phyloP scores from a whole-genome alignment of 371 early-diverging fungal species.

The Lichtheimia corymbifera region DNA sequence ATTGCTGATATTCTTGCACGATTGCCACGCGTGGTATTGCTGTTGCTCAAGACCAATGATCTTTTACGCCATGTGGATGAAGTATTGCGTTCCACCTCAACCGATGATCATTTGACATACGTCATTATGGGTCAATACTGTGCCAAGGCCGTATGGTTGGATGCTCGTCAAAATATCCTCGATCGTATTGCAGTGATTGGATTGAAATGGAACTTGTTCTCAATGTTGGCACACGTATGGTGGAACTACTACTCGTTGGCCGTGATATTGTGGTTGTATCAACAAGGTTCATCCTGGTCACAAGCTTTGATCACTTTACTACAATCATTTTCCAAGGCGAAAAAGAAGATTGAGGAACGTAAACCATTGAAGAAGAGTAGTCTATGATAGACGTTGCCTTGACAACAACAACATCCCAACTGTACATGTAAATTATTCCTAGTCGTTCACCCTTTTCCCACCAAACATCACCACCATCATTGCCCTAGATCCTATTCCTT shows the following conservation, averaged over 20 bases:
- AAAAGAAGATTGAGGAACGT: no score
- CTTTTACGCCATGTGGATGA: slow-evolving; percentile 69
- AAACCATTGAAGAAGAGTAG: no score
- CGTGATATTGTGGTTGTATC: slow-evolving; percentile 39
- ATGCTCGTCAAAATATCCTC: slow-evolving; percentile 28
- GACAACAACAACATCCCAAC: no score
- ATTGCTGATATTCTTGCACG: slow-evolving; percentile 78
- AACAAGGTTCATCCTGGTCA: slow-evolving; percentile 1
- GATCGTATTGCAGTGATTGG: slow-evolving; percentile 38
- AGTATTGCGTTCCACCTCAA: slow-evolving; percentile 31
- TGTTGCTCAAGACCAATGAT: slow-evolving; percentile 91
- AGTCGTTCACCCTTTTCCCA: no score
- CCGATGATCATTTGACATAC: slow-evolving; percentile 48
- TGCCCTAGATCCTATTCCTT: no score
- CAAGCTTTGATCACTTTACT: not conserved
- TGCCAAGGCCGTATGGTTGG: slow-evolving; percentile 51
- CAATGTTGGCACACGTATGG: slow-evolving; percentile 35
- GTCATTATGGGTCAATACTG: slow-evolving; percentile 59
- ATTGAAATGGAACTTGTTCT: slow-evolving; percentile 26
- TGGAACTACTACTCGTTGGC: slow-evolving; percentile 43
- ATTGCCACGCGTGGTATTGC: slow-evolving; percentile 77
- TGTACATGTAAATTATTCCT: no score
- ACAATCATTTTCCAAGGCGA: no score
- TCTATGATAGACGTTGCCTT: no score
- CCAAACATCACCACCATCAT: no score